A percentile compares a stretch with the other conserved stretches of the same genome.
These are phyloP conservation scores for Xerocomus cyaneibrunnescens DNA, from an alignment of 1,284 basidiomycete species.

Conservation along the genomic window DNA sequence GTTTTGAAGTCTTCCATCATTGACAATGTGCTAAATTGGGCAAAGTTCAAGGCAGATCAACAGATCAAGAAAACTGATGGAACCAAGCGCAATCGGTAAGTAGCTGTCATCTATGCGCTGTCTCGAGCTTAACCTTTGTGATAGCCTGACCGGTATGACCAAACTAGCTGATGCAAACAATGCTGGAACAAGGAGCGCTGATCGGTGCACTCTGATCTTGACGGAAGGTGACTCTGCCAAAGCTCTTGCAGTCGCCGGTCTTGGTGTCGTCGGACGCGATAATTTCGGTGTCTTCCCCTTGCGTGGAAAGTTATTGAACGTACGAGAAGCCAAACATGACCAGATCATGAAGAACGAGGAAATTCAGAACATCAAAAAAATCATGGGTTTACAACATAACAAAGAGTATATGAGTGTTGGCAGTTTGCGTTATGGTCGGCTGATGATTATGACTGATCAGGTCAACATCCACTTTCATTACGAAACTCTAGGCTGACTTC, in stretches of 20 bases:
- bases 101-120: constrained; percentile 1
- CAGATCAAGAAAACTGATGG: constrained; percentile 97
- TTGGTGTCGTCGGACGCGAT: constrained; percentile 94
- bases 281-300: constrained; percentile 98
- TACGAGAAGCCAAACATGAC: constrained; percentile 94
- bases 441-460: constrained; percentile 99
- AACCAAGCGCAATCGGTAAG: constrained; percentile 83
- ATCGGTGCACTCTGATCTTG: constrained; percentile 92
- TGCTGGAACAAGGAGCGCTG: constrained; percentile 83
- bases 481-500: constrained; percentile 11
- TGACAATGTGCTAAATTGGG: constrained; percentile 93
- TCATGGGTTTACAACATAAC: constrained; percentile 93
- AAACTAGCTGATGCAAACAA: constrained; percentile 99
- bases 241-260: constrained; percentile 91
- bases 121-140: constrained; percentile 3
- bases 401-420: constrained; percentile 78
- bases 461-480: constrained; percentile 40
- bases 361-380: constrained; percentile 97
- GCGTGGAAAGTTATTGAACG: constrained; percentile 96
- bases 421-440: constrained; percentile 86
- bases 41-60: constrained; percentile 96
- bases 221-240: constrained; percentile 99
- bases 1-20: constrained; percentile 91
- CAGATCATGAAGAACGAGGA: constrained; percentile 99
- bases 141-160: constrained; percentile 83